Base-by-base conservation (phyloP, 371 early-diverging fungal species). In the Homolaphlyctis polyrhiza region DNA sequence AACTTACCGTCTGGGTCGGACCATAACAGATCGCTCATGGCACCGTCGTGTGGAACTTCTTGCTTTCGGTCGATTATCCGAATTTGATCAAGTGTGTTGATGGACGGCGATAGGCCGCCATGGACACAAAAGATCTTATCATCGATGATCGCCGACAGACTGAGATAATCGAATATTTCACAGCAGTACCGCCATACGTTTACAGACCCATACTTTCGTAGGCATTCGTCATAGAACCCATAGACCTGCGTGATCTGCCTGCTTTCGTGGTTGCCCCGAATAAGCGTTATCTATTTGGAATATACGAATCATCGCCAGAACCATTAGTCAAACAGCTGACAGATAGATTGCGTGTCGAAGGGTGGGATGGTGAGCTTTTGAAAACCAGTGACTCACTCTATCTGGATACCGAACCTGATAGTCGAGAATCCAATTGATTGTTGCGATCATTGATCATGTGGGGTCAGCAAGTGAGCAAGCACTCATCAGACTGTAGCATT, bases 11-110 rank as follows among this genome's bases (percentile, higher is more conserved):
- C 99, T 18, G 99, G 99, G 80, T 99, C 99, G 27, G 96, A 95
- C 99, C 99, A 99, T 35, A 99, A 79, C 61, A 99, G 73, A 70
- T 99, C 99, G 69, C 97, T 96, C 96, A 97, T 96, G 16, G 94
- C 91, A 35, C 99, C 99, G 67, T 96, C 95, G 72, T 98, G 98
- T 35, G 99, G 99, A 4, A 99, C 94, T 78, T 99, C 99, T 72
- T 95, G 93, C 75, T 94, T 95, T 66, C 99, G 81, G 71, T 98
- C 96, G 65, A 99, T 95, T n/a, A 85, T 88, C 32, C 96, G 86
- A 34, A 99, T 94, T 80, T 98, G 96, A 69, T 99, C 99, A 21
- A 99, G 73, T 2, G 95, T 92, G 62, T 86, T 89, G 60, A 99
- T 88, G 4, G 87, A 85, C 1, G 99, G 99, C 27, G 93, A 93